phyloP scores from a whole-genome alignment of 164 flowering plant species.

The Buxus sempervirens region DNA sequence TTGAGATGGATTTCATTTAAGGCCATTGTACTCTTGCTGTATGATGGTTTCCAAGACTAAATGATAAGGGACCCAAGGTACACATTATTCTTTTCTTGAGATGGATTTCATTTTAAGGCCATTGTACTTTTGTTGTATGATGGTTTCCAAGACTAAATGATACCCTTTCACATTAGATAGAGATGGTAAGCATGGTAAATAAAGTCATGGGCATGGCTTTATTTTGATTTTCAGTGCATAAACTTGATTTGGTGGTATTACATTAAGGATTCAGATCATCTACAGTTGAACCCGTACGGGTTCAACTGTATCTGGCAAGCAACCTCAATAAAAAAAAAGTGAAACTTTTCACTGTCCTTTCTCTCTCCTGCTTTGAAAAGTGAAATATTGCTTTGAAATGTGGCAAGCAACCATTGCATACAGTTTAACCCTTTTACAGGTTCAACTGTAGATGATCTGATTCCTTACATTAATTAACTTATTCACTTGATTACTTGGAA shows the following conservation, averaged over 20 bases:
- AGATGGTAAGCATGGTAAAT: not conserved
- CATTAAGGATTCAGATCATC: too few species aligned
- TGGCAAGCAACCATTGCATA: too few species aligned
- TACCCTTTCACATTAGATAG: conserved; percentile 9
- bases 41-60: not conserved
- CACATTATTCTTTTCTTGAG: not conserved
- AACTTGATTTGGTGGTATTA: not conserved
- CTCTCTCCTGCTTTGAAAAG: too few species aligned
- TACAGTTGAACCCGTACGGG: too few species aligned
- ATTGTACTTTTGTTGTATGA: not conserved
- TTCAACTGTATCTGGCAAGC: too few species aligned
- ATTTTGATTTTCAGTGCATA: not conserved
- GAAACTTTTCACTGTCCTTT: too few species aligned
- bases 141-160: not conserved
- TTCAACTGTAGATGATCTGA: too few species aligned
- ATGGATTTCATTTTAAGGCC: not conserved
- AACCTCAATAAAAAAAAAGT: too few species aligned
- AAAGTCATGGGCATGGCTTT: not conserved
- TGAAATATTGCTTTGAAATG: too few species aligned
- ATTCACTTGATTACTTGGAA: too few species aligned
- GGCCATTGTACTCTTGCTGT: not conserved
- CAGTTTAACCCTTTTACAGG: too few species aligned
- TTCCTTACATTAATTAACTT: too few species aligned
- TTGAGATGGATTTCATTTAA: conserved; percentile 1
- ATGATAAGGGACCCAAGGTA: conserved; percentile 89